Percentiles rank a stretch among this genome's conserved stretches.
These are phyloP conservation scores for Conidiobolus incongruus DNA, from an alignment of 371 early-diverging fungal species.

Conservation along the genomic window DNA sequence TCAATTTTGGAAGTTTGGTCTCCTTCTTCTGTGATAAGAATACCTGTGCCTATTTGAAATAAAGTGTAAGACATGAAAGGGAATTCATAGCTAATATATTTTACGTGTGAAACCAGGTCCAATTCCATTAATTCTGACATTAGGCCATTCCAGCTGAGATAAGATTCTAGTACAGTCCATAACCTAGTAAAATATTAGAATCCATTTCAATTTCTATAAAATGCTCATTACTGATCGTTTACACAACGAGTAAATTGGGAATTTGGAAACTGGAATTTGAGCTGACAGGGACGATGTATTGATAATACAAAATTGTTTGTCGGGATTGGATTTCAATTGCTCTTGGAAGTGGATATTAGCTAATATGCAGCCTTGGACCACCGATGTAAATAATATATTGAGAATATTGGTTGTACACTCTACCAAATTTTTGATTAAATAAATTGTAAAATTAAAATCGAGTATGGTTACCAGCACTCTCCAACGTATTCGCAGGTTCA, in stretches of 20 bases:
- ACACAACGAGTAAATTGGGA: not conserved
- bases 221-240: not conserved
- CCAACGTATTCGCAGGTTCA: not conserved
- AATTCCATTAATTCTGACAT: not conserved
- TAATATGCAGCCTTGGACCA: not conserved
- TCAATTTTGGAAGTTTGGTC: too few species aligned
- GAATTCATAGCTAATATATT: too few species aligned
- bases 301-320: not conserved
- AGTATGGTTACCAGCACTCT: not conserved
- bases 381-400: not conserved
- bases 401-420: not conserved
- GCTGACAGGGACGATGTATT: not conserved
- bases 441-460: not conserved
- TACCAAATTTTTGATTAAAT: not conserved
- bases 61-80: too few species aligned
- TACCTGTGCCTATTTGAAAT: too few species aligned
- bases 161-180: not conserved
- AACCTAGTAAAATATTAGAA: not conserved
- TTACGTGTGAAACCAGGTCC: not conserved
- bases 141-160: not conserved
- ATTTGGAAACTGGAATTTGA: not conserved
- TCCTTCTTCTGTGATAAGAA: too few species aligned
- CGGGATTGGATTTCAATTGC: not conserved
- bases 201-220: not conserved
- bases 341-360: not conserved